Evolutionary conservation across 345 rosid species (phyloP), one percentile per base, ranked within the genome.

Genomic region (Conringia planisiliqua): DNA sequence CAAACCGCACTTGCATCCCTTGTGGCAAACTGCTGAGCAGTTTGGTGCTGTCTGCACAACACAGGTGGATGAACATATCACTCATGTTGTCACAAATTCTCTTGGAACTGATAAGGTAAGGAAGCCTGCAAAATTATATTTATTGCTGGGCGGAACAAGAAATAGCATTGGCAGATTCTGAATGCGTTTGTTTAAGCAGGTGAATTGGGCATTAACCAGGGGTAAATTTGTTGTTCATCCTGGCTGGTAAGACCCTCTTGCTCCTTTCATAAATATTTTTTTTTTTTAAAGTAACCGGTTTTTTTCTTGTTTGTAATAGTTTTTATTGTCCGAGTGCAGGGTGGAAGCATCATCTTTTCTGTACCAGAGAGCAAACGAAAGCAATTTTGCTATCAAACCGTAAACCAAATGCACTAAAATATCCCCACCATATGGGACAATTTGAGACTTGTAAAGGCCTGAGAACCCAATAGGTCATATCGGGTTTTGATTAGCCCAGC

Each of bases 271-370:
- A 36, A 14, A 3, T 70, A 5, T 30, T 12, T 52, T 47, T 22
- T 12, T 14, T 18, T 12, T 24, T 32, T 33, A 56, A 12, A 16
- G n/a, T 26, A 56, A 48, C 14, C 26, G 14, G 27, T 61, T 24
- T 29, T 10, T 38, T 24, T 62, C 57, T 44, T 20, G 44, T 66
- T 32, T 61, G 43, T 70, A 63, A 60, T 68, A 77, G 26, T 44
- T 73, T 22, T n/a, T 40, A 29, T 70, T 6, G 65, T 62, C 30
- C 5, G 70, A 56, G 57, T 68, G 80, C 87, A 95, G 99, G 99
- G 99, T 95, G 82, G 99, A 95, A 86, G 99, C 99, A 47, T 92
- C 99, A 32, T 92, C 99, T 62, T 81, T 92, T 84, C 96, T 95
- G 66, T 95, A 95, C 64, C 85, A 93, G 84, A 90, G 98, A 82